A percentile compares a stretch with the other conserved stretches of the same genome.
These are phyloP conservation scores for Skeletonema potamos DNA, from an alignment of 108 stramenopile species.

Conservation along the genomic window DNA sequence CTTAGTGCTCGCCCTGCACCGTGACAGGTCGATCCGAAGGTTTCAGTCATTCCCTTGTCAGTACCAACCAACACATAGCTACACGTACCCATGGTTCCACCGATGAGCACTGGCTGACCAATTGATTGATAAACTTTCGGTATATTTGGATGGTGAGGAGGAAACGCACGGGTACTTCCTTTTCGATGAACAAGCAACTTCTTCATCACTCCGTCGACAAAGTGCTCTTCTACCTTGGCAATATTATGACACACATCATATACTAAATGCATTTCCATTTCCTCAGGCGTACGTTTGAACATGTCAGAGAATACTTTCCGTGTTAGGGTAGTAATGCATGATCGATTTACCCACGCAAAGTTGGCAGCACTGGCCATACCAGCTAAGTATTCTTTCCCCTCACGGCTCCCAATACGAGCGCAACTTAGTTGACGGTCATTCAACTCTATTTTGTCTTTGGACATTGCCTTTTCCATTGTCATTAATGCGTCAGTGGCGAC, in stretches of 20 bases:
- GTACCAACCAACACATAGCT: slow-evolving; percentile 71
- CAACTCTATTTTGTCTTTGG: slow-evolving; percentile 59
- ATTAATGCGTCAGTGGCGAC: slow-evolving; percentile 85
- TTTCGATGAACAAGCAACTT: slow-evolving; percentile 87
- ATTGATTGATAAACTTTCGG: slow-evolving; percentile 85
- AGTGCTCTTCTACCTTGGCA: slow-evolving; percentile 86
- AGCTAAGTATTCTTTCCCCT: slow-evolving; percentile 81
- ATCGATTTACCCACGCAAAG: slow-evolving; percentile 89
- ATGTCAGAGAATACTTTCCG: slow-evolving; percentile 81
- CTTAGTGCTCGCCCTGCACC: slow-evolving; percentile 85
- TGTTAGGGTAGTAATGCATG: slow-evolving; percentile 76
- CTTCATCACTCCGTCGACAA: slow-evolving; percentile 66
- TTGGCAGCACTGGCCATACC: slow-evolving; percentile 85
- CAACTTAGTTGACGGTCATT: slow-evolving; percentile 89
- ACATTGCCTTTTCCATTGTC: slow-evolving; percentile 83
- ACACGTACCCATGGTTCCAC: slow-evolving; percentile 90
- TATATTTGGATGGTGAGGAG: slow-evolving; percentile 83
- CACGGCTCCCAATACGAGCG: slow-evolving; percentile 65
- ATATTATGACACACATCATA: slow-evolving; percentile 91
- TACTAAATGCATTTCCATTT: slow-evolving; percentile 86
- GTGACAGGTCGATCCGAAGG: slow-evolving; percentile 88
- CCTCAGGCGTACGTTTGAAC: slow-evolving; percentile 75
- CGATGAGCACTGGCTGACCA: slow-evolving; percentile 85
- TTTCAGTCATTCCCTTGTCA: slow-evolving; percentile 79
- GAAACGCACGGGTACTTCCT: slow-evolving; percentile 82